phyloP scores from a whole-genome alignment of 352 stramenopile genomes.

The Thalassiosira oceanica region DNA sequence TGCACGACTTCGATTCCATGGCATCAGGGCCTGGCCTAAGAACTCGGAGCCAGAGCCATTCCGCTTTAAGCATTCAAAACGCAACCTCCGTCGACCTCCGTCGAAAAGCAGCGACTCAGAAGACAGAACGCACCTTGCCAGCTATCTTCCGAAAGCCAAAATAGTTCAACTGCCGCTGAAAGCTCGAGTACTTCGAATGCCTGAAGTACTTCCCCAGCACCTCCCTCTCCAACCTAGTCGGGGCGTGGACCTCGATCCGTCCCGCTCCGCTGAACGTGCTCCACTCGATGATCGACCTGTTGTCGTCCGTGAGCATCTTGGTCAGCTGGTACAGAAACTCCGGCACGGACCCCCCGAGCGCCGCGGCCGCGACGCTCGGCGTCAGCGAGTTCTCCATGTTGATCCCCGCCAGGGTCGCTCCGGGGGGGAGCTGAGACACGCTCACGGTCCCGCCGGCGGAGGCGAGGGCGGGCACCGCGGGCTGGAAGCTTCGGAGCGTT shows the following conservation, averaged over 20 bases:
- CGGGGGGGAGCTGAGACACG: neutral
- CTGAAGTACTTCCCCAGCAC: constrained; percentile 79
- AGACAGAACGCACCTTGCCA: too few relatives aligned
- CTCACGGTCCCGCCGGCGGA: neutral
- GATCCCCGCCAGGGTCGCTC: too few relatives aligned
- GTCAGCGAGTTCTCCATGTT: neutral
- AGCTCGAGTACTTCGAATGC: constrained; percentile 80
- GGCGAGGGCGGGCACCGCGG: too few relatives aligned
- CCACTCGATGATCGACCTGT: constrained; percentile 79
- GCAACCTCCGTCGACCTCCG: too few relatives aligned
- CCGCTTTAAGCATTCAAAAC: too few relatives aligned
- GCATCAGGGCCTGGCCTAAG: too few relatives aligned
- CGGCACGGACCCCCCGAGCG: constrained; percentile 30
- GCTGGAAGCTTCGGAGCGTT: too few relatives aligned
- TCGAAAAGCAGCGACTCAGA: too few relatives aligned
- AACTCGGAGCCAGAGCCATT: too few relatives aligned
- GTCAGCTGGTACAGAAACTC: constrained; percentile 81
- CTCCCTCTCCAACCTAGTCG: constrained; percentile 62
- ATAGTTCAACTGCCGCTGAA: constrained; percentile 81
- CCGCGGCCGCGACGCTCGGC: constrained; percentile 5
- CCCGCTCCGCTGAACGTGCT: constrained; percentile 19
- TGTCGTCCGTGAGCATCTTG: constrained; percentile 80
- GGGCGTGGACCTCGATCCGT: constrained; percentile 77
- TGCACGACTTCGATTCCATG: too few relatives aligned
- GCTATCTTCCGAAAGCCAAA: constrained; percentile 82